Evolutionary conservation across 768 basidiomycete species (phyloP), one percentile per base, ranked within the genome.

Genomic region (Dioszegia aurantiaca): DNA sequence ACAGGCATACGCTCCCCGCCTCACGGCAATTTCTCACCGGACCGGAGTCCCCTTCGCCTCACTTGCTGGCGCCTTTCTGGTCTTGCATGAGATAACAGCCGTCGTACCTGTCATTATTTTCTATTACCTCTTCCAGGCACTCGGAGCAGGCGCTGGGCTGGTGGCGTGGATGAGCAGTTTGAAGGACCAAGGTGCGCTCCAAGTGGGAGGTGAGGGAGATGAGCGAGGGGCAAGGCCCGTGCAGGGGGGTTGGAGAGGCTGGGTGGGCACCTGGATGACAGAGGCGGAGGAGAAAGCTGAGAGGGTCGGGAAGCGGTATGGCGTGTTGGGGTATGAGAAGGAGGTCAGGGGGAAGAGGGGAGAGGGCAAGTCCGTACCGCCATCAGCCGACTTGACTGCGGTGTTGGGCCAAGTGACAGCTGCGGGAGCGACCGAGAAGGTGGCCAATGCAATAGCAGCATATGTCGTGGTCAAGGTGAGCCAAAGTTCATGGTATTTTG

Each of bases 11-110:
- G 54, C 86, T 83, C 78, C 83, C 76, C 61, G 75, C 0, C 81
- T 92, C 30, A 77, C 80, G 17, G 77, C 81, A 1, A 68, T 91
- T 11, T 85, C 90, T 17, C 76, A 80, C 5, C 82, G 85, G 36
- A 89, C 89, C 17, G 84, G 87, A 17, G 81, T 87, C 1, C 88
- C 89, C 14, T 71, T 93, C 0, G 81, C 89, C 0, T 90, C 89
- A 11, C 82, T 95, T 61, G 63, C 83, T 9, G 62, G 88, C 40
- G 89, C 90, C 0, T 94, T 95, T 63, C 85, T 83, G 4, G 77
- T 92, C 53, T 80, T 95, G 2, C 92, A 95, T 70, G 91, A 95
- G 70, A 62, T 89, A 11, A 91, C 90, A 0, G 90, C 91, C 0
- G 69, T 92, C 49, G 80, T 84, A 0, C 89, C 91, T 2, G 81